Evolutionary conservation across 2,329 filamentous ascomycete genomes (phyloP).

Genomic region (Fusarium sp.): DNA sequence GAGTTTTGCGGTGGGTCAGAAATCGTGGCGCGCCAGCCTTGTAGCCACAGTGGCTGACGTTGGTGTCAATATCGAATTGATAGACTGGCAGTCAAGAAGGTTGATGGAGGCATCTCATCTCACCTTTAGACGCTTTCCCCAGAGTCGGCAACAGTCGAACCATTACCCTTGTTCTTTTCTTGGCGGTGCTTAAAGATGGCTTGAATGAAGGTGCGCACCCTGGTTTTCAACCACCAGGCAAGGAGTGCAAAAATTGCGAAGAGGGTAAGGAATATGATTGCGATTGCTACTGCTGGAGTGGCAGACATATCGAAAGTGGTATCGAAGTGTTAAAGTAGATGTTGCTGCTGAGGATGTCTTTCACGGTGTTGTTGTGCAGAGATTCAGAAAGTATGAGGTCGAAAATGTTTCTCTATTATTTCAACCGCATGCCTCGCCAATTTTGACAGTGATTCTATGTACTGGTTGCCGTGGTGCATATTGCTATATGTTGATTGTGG

Average conservation of each 20-base stretch:
- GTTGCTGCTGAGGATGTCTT: background rate
- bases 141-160: constrained; percentile 16
- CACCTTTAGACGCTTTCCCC: constrained; percentile 26
- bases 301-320: constrained; percentile 36
- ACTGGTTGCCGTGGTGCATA: constrained; percentile 3
- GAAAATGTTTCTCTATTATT: background rate
- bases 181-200: constrained; percentile 38
- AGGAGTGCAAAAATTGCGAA: constrained; percentile 43
- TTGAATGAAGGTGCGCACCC: constrained; percentile 45
- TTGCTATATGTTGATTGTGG: background rate
- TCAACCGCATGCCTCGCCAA: background rate
- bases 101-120: background rate
- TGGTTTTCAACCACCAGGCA: constrained; percentile 43
- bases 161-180: background rate
- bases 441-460: background rate
- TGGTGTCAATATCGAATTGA: background rate
- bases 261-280: constrained; percentile 46
- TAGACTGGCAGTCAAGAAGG: background rate
- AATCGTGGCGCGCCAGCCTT: constrained; percentile 35
- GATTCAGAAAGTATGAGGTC: background rate
- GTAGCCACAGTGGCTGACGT: constrained; percentile 35
- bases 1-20: constrained; percentile 37
- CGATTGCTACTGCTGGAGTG: constrained; percentile 44
- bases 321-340: background rate
- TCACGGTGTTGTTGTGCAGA: background rate